Conservation (phyloP, 805 yeast genomes). For the Teunomyces lycoperdinae region DNA sequence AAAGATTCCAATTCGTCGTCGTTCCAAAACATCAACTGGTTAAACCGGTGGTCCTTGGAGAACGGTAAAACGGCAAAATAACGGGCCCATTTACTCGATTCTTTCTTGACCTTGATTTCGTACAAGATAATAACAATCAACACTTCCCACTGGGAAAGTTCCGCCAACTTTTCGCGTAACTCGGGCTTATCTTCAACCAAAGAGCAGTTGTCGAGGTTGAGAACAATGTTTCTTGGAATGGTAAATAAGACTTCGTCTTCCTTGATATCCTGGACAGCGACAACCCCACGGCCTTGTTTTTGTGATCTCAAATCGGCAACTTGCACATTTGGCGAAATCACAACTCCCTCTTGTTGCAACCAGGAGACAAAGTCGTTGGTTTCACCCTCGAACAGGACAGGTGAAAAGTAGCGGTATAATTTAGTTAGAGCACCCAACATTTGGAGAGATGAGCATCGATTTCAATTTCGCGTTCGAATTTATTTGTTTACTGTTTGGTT, state of each 20-base stretch:
- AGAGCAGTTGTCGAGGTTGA: constrained; percentile 60
- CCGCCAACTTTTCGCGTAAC: constrained; percentile 32
- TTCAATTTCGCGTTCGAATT: not conserved
- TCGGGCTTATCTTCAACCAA: constrained; percentile 33
- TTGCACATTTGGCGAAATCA: constrained; percentile 53
- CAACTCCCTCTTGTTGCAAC: constrained; percentile 34
- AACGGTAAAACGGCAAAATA: constrained; percentile 74
- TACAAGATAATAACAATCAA: constrained; percentile 66
- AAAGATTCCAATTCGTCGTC: constrained; percentile 55
- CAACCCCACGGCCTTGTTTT: constrained; percentile 75
- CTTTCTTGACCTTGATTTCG: constrained; percentile 47
- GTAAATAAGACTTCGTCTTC: constrained; percentile 65
- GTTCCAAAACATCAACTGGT: constrained; percentile 79
- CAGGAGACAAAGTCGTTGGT: constrained; percentile 15
- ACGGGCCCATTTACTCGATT: constrained; percentile 58
- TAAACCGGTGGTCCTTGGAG: constrained; percentile 35
- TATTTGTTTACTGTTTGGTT: not conserved
- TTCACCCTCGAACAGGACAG: not conserved
- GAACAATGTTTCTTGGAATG: constrained; percentile 57
- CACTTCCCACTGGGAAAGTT: constrained; percentile 72
- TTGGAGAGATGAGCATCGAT: constrained; percentile 2
- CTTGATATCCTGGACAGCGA: constrained; percentile 60
- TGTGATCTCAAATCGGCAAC: constrained; percentile 57
- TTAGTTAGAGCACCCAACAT: constrained; percentile 1
- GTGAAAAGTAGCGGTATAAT: constrained; percentile 1